Evolutionary conservation across 495 filamentous ascomycete genomes (phyloP).

Genomic region (Talaromyces nanjingensis): DNA sequence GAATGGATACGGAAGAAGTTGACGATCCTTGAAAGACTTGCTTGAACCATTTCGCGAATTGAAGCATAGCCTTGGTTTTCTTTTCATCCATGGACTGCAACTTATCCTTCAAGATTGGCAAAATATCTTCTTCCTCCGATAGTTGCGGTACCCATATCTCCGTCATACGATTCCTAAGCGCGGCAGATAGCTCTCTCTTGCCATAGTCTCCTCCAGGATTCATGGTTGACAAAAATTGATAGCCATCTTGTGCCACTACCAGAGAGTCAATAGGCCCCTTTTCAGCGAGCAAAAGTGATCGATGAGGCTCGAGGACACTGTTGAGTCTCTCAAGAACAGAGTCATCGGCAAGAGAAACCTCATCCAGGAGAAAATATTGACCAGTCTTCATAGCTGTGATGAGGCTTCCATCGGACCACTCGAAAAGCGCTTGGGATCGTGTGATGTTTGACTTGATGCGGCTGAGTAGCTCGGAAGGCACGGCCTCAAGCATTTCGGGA

Average conservation of each 20-base stretch:
- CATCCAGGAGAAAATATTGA: constrained; percentile 88
- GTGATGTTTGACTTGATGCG: constrained; percentile 53
- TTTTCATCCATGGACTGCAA: constrained; percentile 47
- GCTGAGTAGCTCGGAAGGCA: constrained; percentile 39
- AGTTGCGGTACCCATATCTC: constrained; percentile 93
- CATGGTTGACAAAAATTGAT: constrained; percentile 98
- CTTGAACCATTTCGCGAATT: constrained; percentile 91
- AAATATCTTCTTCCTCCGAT: constrained; percentile 73
- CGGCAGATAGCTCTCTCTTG: constrained; percentile 92
- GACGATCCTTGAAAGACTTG: constrained; percentile 64
- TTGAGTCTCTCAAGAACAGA: constrained; percentile 95
- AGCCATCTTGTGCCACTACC: constrained; percentile 69
- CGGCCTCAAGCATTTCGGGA: constrained; percentile 26
- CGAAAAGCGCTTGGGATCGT: constrained; percentile 77
- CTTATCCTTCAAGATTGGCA: constrained; percentile 78
- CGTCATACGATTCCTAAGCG: constrained; percentile 92
- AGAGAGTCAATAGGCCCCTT: constrained; percentile 79
- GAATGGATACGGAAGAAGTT: constrained; percentile 70
- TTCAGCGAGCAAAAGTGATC: constrained; percentile 85
- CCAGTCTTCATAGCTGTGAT: constrained; percentile 90
- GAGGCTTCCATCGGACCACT: constrained; percentile 94
- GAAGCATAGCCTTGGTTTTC: constrained; percentile 54
- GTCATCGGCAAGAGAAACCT: constrained; percentile 96
- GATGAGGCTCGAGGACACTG: constrained; percentile 87
- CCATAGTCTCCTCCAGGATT: constrained; percentile 98